phyloP scores from a whole-genome alignment of 768 basidiomycete species.

The Cystofilobasidium ferigula region DNA sequence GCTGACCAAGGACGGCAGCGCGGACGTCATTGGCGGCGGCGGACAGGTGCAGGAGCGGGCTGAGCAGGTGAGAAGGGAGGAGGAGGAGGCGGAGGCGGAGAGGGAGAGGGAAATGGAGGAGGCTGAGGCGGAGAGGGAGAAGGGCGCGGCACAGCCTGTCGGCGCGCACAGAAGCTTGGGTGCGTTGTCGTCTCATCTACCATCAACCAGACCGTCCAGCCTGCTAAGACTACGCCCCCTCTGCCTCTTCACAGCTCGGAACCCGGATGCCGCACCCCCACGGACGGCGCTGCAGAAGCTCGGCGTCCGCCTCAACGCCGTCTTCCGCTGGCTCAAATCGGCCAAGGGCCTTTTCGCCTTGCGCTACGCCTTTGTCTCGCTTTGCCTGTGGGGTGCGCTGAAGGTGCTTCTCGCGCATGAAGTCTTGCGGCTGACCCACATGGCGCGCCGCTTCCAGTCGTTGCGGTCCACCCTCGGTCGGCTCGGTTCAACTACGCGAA shows the following conservation, averaged over 20 bases:
- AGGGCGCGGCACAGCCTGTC: not conserved
- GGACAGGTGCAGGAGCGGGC: constrained; percentile 15
- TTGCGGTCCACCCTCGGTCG: constrained; percentile 24
- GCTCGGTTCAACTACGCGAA: constrained; percentile 42
- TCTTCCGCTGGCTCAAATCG: constrained; percentile 42
- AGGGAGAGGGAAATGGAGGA: constrained; percentile 20
- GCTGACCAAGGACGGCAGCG: constrained; percentile 3
- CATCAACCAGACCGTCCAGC: not conserved
- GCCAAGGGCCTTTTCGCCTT: constrained; percentile 46
- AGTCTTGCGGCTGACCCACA: not conserved
- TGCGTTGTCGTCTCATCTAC: not conserved
- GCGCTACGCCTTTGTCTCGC: constrained; percentile 45
- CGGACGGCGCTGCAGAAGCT: constrained; percentile 42
- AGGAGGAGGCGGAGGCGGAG: constrained; percentile 1
- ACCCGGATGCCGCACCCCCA: constrained; percentile 47
- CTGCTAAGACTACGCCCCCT: not conserved
- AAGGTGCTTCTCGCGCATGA: not conserved
- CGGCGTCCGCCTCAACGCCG: constrained; percentile 37
- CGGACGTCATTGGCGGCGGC: not conserved
- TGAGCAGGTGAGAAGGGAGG: constrained; percentile 1
- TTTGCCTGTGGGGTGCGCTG: constrained; percentile 44
- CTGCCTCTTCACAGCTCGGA: constrained; percentile 33
- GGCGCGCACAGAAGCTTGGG: not conserved
- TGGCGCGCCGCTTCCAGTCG: not conserved
- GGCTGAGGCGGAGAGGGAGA: constrained; percentile 23